A percentile compares a stretch with the other conserved stretches of the same genome.
Evolutionary conservation across 2,329 filamentous ascomycete species (phyloP).

Genomic region (Nemania diffusa): DNA sequence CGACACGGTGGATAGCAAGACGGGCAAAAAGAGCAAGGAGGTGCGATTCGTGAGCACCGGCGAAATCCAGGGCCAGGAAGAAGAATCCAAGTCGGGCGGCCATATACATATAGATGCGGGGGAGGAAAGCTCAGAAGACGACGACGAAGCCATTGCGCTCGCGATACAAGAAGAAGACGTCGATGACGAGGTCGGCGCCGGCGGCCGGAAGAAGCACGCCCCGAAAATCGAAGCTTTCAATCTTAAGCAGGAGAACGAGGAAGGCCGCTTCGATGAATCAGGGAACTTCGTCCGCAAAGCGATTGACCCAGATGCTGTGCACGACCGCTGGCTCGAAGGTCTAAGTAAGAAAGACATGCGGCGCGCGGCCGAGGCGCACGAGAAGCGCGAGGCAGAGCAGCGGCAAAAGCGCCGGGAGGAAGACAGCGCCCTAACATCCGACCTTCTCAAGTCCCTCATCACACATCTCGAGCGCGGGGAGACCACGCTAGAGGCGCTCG

Average conservation of each 20-base stretch:
- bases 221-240: constrained; percentile 98
- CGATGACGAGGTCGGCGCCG: constrained; percentile 90
- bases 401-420: constrained; percentile 77
- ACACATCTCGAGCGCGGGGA: constrained; percentile 79
- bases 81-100: constrained; percentile 77
- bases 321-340: constrained; percentile 93
- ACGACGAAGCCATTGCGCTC: constrained; percentile 77
- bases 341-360: constrained; percentile 94
- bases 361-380: constrained; percentile 85
- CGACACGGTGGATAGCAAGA: constrained; percentile 59
- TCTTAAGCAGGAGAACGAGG: constrained; percentile 87
- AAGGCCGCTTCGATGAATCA: constrained; percentile 88
- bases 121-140: constrained; percentile 67
- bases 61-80: constrained; percentile 82
- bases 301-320: constrained; percentile 84
- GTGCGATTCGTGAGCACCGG: constrained; percentile 68
- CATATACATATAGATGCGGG: constrained; percentile 71
- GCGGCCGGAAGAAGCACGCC: constrained; percentile 90
- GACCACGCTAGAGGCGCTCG: constrained; percentile 87
- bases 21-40: constrained; percentile 70
- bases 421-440: constrained; percentile 77
- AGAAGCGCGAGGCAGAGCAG: constrained; percentile 82
- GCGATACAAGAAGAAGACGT: constrained; percentile 80
- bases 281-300: constrained; percentile 95
- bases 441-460: constrained; percentile 80